These are phyloP conservation scores for Phallus indusiatus DNA, from an alignment of 768 basidiomycete genomes.

Conservation along the genomic window DNA sequence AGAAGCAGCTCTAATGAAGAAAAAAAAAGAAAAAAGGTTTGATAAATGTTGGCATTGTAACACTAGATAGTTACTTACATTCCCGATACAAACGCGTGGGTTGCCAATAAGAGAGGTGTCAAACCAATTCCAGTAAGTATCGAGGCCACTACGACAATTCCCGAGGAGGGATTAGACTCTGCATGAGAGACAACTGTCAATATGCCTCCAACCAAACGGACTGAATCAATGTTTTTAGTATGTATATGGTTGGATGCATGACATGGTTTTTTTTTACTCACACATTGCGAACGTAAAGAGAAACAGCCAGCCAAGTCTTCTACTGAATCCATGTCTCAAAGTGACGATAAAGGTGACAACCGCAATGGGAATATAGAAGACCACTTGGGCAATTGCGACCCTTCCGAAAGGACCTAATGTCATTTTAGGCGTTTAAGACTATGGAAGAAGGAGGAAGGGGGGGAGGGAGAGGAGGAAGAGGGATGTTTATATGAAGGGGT, in stretches of 20 bases:
- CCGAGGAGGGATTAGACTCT: conserved; percentile 12
- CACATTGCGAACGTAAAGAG: conserved; percentile 51
- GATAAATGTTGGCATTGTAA: not conserved
- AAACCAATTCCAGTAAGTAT: conserved; percentile 30
- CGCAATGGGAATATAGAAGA: conserved; percentile 49
- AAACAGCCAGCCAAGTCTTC: conserved; percentile 59
- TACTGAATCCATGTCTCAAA: conserved; percentile 45
- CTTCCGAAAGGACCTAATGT: conserved; percentile 33
- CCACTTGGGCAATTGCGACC: conserved; percentile 51
- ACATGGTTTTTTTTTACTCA: conserved; percentile 22
- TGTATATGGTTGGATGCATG: not conserved
- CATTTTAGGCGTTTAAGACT: conserved; percentile 15
- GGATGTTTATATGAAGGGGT: no score
- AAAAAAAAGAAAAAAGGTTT: not conserved
- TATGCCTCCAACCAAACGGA: not conserved
- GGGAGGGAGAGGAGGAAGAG: no score
- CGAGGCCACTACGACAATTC: conserved; percentile 44
- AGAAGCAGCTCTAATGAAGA: not conserved
- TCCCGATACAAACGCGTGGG: conserved; percentile 27
- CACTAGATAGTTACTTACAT: conserved; percentile 21
- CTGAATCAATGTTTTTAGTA: not conserved
- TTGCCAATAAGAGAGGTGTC: conserved; percentile 30
- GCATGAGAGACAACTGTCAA: not conserved
- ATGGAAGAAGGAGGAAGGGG: no score
- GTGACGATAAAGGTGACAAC: conserved; percentile 35